phyloP scores from a whole-genome alignment of 1,284 basidiomycete genomes.

The Puccinia coronata region DNA sequence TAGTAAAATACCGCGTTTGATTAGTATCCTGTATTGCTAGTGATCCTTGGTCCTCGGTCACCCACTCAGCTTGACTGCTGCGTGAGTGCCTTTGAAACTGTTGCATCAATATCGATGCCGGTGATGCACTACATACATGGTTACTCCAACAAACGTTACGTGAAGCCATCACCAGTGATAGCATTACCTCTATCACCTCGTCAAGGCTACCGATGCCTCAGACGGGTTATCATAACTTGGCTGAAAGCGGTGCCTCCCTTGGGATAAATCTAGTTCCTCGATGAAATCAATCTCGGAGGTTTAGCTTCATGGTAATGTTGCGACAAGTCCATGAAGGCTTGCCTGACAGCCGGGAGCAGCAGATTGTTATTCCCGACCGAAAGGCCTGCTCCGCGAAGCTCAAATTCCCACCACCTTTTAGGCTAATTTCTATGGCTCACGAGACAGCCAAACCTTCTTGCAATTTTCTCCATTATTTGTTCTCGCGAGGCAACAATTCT shows the following conservation, averaged over 20 bases:
- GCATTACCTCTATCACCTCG: background rate
- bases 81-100: background rate
- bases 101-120: slow-evolving; percentile 10
- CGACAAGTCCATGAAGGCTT: background rate
- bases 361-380: slow-evolving; percentile 2
- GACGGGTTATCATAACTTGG: background rate
- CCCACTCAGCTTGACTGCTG: slow-evolving; percentile 9
- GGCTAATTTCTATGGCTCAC: background rate
- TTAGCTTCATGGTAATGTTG: background rate
- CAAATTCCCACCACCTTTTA: background rate
- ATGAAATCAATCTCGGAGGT: slow-evolving; percentile 6
- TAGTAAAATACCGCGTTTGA: background rate
- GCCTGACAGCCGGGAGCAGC: slow-evolving; percentile 18
- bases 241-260: background rate
- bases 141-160: background rate
- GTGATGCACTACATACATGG: background rate
- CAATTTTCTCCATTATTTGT: background rate
- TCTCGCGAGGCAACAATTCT: slow-evolving; percentile 15
- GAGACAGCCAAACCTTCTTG: slow-evolving; percentile 1
- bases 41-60: background rate
- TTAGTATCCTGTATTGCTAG: background rate
- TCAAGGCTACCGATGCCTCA: slow-evolving; percentile 21
- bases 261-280: background rate
- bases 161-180: background rate
- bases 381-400: slow-evolving; percentile 10